Percentiles rank a stretch among this genome's conserved stretches.
These are phyloP conservation scores for Claviceps purpurea DNA, from an alignment of 2,329 filamentous ascomycete species.

Conservation along the genomic window DNA sequence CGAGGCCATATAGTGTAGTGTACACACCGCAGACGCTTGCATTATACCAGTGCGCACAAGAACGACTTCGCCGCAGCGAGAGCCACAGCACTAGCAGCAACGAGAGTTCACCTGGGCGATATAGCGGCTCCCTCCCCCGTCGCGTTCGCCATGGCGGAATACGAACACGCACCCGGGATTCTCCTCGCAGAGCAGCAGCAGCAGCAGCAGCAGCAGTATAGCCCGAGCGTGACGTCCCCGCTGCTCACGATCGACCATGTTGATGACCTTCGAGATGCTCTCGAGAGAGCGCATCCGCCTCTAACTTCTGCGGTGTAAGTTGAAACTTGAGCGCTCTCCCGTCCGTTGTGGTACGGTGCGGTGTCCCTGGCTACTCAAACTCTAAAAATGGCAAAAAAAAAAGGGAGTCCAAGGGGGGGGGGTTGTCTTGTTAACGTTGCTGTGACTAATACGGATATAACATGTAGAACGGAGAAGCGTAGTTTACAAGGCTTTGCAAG, in stretches of 20 bases:
- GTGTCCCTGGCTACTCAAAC: no score
- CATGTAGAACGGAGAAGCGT: constrained; percentile 29
- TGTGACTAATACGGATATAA: background rate
- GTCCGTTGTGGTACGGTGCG: no score
- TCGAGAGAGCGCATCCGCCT: constrained; percentile 11
- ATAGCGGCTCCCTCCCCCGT: background rate
- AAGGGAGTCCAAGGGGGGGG: no score
- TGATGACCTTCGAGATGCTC: constrained; percentile 7
- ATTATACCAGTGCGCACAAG: no score
- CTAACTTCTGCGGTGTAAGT: constrained; percentile 29
- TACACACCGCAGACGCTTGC: no score
- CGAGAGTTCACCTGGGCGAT: no score
- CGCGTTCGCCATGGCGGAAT: constrained; percentile 1
- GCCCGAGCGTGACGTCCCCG: constrained; percentile 12
- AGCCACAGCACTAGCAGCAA: no score
- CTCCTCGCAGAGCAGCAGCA: no score
- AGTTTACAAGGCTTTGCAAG: constrained; percentile 31
- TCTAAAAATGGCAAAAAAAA: no score
- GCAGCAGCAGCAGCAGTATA: background rate
- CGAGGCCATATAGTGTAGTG: no score
- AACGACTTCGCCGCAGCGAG: no score
- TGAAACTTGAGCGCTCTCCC: background rate
- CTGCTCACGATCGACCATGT: constrained; percentile 17
- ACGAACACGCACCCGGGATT: background rate
- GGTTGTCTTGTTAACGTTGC: background rate